Conservation (phyloP, 805 yeast species). For the Barnettozyma sp. region DNA sequence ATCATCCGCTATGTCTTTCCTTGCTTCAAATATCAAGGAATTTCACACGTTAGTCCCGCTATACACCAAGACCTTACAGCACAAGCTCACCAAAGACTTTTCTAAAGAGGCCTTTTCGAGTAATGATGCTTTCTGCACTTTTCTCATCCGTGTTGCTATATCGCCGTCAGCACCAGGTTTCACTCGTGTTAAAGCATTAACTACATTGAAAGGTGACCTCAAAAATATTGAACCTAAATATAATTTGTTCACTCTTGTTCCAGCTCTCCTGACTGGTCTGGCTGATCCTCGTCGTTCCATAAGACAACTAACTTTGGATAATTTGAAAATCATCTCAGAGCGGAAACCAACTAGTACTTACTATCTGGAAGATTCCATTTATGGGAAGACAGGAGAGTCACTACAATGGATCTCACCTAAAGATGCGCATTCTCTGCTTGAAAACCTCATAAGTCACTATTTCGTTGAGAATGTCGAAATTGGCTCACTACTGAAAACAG, state of each 20-base stretch:
- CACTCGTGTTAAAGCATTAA: slow-evolving; percentile 45
- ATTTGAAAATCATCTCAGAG: slow-evolving; percentile 32
- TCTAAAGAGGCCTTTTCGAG: slow-evolving; percentile 32
- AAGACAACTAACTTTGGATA: slow-evolving; percentile 37
- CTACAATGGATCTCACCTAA: slow-evolving; percentile 53
- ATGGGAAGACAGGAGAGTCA: slow-evolving; percentile 45
- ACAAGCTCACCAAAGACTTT: slow-evolving; percentile 21
- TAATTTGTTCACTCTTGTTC: slow-evolving; percentile 48
- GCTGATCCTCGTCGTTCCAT: slow-evolving; percentile 43
- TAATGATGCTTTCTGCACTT: slow-evolving; percentile 44
- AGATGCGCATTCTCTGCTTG: slow-evolving; percentile 47
- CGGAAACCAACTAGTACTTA: slow-evolving; percentile 33
- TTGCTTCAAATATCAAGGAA: slow-evolving; percentile 31
- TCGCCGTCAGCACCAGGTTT: slow-evolving; percentile 54
- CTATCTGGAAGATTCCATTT: slow-evolving; percentile 49
- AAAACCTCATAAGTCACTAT: slow-evolving; percentile 37
- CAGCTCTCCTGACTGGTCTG: slow-evolving; percentile 49
- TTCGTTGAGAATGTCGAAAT: slow-evolving; percentile 45
- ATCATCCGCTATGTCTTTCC: slow-evolving; percentile 28
- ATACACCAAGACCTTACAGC: slow-evolving; percentile 39
- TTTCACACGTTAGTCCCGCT: slow-evolving; percentile 37
- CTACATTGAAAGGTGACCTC: slow-evolving; percentile 30
- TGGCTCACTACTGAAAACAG: slow-evolving; percentile 32
- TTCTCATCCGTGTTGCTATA: slow-evolving; percentile 48
- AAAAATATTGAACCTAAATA: slow-evolving; percentile 31